A percentile compares a stretch with the other conserved stretches of the same genome.
Evolutionary conservation across 371 early-diverging fungal species (phyloP).

Genomic region (Neoconidiobolus thromboides): DNA sequence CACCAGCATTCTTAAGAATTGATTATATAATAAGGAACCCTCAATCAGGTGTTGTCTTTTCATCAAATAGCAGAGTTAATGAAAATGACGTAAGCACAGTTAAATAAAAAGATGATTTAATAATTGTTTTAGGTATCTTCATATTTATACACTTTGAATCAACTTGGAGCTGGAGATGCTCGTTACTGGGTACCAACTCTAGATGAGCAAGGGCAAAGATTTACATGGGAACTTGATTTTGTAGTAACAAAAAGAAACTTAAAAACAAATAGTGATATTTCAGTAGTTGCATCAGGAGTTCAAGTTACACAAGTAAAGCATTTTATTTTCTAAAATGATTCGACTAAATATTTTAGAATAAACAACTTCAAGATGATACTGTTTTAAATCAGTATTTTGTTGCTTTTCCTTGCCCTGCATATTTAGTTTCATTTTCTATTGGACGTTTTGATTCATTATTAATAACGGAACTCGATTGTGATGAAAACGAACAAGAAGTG

Average conservation of each 20-base stretch:
- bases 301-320: conserved; percentile 1
- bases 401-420: conserved; percentile 4
- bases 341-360: conserved; percentile 2
- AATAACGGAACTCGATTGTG: conserved; percentile 22
- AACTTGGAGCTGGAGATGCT: conserved; percentile 48
- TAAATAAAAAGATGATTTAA: conserved; percentile 5
- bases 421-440: not conserved
- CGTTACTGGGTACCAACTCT: conserved; percentile 81
- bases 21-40: conserved; percentile 29
- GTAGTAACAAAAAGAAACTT: conserved; percentile 10
- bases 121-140: conserved; percentile 23
- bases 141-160: conserved; percentile 61
- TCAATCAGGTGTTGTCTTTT: conserved; percentile 27
- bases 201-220: conserved; percentile 47
- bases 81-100: conserved; percentile 26
- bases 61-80: conserved; percentile 31
- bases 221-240: conserved; percentile 75
- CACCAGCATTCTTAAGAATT: conserved; percentile 14
- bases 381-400: not conserved
- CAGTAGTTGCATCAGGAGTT: not conserved
- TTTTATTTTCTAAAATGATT: not conserved
- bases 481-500: conserved; percentile 15
- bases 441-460: conserved; percentile 11
- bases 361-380: not conserved
- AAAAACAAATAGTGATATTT: conserved; percentile 10